Conservation (phyloP, 2,329 filamentous ascomycete genomes). For the Colletotrichum sublineola region DNA sequence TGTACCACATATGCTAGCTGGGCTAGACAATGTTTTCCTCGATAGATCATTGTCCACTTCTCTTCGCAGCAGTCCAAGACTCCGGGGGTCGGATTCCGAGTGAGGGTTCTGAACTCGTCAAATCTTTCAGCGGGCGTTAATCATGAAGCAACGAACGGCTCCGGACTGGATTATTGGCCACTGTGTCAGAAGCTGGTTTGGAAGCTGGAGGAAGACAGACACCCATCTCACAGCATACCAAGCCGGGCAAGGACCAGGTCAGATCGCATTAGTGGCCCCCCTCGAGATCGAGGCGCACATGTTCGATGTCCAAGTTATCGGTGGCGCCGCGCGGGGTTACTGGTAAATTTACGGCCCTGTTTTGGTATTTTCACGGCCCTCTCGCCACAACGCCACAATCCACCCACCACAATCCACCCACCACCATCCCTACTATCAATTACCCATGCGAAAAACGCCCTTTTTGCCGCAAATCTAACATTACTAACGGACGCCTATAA, state of each 20-base stretch:
- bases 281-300: not conserved
- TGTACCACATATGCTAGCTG: not conserved
- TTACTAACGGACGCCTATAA: too few species aligned
- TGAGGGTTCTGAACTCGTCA: not conserved
- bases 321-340: slow-evolving; percentile 1
- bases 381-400: too few species aligned
- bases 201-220: not conserved
- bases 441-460: too few species aligned
- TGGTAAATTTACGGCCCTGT: too few species aligned
- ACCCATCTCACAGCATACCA: slow-evolving; percentile 14
- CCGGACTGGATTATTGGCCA: not conserved
- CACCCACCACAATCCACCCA: too few species aligned
- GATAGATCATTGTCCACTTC: not conserved
- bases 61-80: not conserved
- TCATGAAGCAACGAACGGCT: not conserved
- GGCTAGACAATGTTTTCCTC: not conserved
- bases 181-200: not conserved
- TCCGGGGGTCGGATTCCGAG: not conserved
- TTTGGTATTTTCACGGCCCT: too few species aligned
- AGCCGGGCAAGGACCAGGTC: not conserved
- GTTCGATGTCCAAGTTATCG: not conserved
- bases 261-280: not conserved
- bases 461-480: too few species aligned
- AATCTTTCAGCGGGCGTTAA: not conserved
- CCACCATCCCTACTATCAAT: too few species aligned